Evolutionary conservation across 148 eudicot genomes (phyloP), one percentile per base, ranked within the genome.

Genomic region (Chenopodium suecicum): DNA sequence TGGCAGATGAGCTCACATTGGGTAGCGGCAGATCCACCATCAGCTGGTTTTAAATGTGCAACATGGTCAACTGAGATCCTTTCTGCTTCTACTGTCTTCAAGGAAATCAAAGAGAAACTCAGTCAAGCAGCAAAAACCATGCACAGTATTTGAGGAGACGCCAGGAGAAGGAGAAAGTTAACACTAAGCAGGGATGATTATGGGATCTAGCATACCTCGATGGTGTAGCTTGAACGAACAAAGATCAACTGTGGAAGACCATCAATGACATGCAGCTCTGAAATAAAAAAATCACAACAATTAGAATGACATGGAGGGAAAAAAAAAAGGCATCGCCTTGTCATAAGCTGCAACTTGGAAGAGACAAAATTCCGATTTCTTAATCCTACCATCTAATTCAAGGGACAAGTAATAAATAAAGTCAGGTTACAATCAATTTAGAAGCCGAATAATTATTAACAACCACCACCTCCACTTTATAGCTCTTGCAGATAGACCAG

Each of bases 11-110:
- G 50, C 92, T 89, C 84, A 95, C 99, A 85, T 82, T 95, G 99
- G 64, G 98, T 95, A 70, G 94, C 99, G 82, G 99, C 99, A 70
- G 98, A 95, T 79, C 99, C 98, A 79, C 99, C 99, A 81, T 95
- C 99, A 83, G 99, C 89, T 80, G 98, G 99, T 88, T 95, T 95
- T 60, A 95, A 97, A 82, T 92, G 99, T 47, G 99, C 99, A 80
- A 95, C 98, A 88, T 95, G 99, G 82, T 95, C 98, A 74, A 95
- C 98, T 41, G 99, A 95, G 77, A 95, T 95, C 80, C 99, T 84
- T 83, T 95, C 99, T 25, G 99, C 99, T 86, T 95, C 99, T 64
- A 95, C 99, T 23, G 99, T 95, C 99, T 95, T 70, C 70, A 74
- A 80, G 84, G 48, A 82, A 70, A 85, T 56, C 77, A 80, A 70